These are phyloP conservation scores for Coniochaeta sp. DNA, from an alignment of 2,329 filamentous ascomycete genomes.

Conservation along the genomic window DNA sequence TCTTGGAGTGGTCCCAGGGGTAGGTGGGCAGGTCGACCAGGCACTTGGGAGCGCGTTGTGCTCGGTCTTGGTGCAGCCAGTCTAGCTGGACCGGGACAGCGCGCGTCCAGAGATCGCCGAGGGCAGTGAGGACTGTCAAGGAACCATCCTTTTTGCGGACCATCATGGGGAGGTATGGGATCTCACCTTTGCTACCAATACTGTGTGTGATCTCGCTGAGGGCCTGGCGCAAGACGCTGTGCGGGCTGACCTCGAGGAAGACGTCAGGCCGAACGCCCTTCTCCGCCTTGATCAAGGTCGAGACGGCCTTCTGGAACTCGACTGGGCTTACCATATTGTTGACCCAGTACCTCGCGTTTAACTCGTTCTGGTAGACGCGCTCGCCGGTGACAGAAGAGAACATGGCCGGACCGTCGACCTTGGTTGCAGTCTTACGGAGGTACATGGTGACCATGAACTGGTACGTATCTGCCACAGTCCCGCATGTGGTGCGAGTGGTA, in stretches of 20 bases:
- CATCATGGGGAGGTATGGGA: not conserved
- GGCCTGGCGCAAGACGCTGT: conserved; percentile 6
- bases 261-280: conserved; percentile 5
- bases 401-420: not conserved
- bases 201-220: conserved; percentile 22
- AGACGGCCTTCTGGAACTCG: conserved; percentile 11
- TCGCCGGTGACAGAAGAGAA: conserved; percentile 4
- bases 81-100: not conserved
- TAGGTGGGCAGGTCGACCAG: conserved; percentile 39
- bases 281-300: conserved; percentile 4
- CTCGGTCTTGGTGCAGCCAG: not conserved
- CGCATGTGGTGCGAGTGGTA: conserved; percentile 35
- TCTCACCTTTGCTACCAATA: not conserved
- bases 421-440: not conserved
- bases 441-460: not conserved
- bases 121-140: not conserved
- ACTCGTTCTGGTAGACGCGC: not conserved
- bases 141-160: not conserved
- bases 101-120: not conserved
- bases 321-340: conserved; percentile 15
- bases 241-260: conserved; percentile 22
- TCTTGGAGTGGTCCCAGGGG: conserved; percentile 45
- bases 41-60: not conserved
- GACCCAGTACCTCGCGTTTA: conserved; percentile 10
- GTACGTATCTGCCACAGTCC: not conserved